Conservation (phyloP, 2,329 filamentous ascomycete genomes). For the Metarhizium sp. region DNA sequence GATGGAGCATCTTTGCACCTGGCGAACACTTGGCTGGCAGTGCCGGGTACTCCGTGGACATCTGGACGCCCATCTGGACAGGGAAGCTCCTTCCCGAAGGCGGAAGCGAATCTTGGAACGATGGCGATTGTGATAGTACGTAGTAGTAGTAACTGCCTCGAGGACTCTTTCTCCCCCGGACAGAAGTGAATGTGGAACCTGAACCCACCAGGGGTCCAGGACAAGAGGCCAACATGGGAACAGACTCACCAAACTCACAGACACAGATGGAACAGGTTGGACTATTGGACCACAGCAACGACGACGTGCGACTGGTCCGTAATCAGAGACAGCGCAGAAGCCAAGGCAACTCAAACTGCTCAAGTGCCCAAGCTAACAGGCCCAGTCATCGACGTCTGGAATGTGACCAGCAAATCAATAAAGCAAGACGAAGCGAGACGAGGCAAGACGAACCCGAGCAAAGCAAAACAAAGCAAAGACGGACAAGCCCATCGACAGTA, state of each 20-base stretch:
- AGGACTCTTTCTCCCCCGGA: neutral
- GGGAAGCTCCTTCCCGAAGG: neutral
- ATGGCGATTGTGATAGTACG: neutral
- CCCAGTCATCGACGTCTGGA: neutral
- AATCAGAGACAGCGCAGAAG: conserved; percentile 3
- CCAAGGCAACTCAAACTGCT: neutral
- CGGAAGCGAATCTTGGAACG: neutral
- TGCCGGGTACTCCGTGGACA: too few relatives aligned
- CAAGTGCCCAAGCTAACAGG: neutral
- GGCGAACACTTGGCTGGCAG: neutral
- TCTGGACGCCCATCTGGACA: neutral
- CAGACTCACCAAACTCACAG: too few relatives aligned
- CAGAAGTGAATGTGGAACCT: neutral
- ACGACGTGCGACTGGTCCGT: conserved; percentile 2
- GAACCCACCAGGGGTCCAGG: neutral
- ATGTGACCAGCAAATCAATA: neutral
- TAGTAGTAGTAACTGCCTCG: neutral
- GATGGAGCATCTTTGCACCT: neutral
- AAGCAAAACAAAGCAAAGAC: too few relatives aligned
- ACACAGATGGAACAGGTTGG: neutral
- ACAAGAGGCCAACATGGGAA: neutral
- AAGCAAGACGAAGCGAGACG: neutral
- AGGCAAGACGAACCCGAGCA: neutral
- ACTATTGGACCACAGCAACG: neutral
- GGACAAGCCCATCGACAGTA: neutral